Evolutionary conservation across 345 rosid genomes (phyloP).

Genomic region (Populus ilicifolia): DNA sequence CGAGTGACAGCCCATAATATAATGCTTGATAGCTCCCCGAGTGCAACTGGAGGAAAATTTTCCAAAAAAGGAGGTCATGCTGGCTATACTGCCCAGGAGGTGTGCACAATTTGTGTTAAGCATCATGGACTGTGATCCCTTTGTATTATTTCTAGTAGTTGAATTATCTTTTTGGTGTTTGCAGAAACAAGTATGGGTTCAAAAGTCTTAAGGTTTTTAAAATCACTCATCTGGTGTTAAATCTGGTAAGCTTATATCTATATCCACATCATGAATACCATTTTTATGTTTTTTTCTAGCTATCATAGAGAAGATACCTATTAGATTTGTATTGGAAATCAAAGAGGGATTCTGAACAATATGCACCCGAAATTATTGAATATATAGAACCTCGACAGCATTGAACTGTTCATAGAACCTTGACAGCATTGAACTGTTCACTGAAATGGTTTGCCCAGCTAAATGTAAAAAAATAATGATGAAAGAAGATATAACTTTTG

Average conservation of each 20-base stretch:
- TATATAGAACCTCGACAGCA: background rate
- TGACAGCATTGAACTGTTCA: background rate
- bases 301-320: background rate
- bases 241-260: constrained; percentile 4
- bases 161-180: constrained; percentile 4
- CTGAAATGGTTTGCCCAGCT: background rate
- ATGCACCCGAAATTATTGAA: background rate
- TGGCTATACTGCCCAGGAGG: constrained; percentile 42
- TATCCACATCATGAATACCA: background rate
- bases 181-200: constrained; percentile 72
- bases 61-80: constrained; percentile 36
- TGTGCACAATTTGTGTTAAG: constrained; percentile 7
- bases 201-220: constrained; percentile 50
- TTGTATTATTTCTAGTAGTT: background rate
- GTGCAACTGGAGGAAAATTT: constrained; percentile 24
- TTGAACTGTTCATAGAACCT: background rate
- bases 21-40: constrained; percentile 10
- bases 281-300: background rate
- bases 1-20: background rate
- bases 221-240: background rate
- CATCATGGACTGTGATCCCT: background rate
- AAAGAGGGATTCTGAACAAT: background rate
- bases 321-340: background rate
- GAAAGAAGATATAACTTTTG: background rate
- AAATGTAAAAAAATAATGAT: too few species aligned